Evolutionary conservation across 2,329 filamentous ascomycete genomes (phyloP).

Genomic region (Cladosporium oxysporum): DNA sequence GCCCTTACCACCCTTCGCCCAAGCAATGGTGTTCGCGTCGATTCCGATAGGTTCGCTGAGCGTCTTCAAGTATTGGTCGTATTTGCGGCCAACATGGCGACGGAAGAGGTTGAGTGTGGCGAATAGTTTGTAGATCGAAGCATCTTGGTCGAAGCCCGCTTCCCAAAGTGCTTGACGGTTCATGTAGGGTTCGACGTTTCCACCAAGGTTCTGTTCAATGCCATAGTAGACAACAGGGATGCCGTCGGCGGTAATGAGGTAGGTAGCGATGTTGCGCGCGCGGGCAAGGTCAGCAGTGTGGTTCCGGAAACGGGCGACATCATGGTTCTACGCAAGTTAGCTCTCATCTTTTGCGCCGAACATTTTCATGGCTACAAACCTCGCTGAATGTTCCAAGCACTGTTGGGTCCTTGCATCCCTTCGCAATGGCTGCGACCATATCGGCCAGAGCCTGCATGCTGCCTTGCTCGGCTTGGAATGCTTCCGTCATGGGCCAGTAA

Average conservation of each 20-base stretch:
- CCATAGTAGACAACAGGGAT: slow-evolving; percentile 30
- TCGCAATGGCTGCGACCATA: not conserved
- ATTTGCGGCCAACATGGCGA: slow-evolving; percentile 44
- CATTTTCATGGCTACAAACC: not conserved
- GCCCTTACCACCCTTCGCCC: slow-evolving; percentile 47
- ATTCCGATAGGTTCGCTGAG: slow-evolving; percentile 43
- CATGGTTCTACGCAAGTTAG: slow-evolving; percentile 24
- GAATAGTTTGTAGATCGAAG: slow-evolving; percentile 20
- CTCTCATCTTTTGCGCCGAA: not conserved
- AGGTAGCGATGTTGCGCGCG: slow-evolving; percentile 24
- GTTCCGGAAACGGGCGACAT: slow-evolving; percentile 24
- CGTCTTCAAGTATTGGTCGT: slow-evolving; percentile 43
- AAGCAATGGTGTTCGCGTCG: slow-evolving; percentile 46
- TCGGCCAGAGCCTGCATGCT: slow-evolving; percentile 13
- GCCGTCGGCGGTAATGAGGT: slow-evolving; percentile 24
- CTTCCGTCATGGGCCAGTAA: slow-evolving; percentile 41
- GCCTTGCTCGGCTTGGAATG: slow-evolving; percentile 37
- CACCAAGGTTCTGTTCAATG: slow-evolving; percentile 26
- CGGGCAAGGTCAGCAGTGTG: slow-evolving; percentile 22
- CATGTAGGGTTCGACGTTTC: slow-evolving; percentile 19
- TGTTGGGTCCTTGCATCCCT: slow-evolving; percentile 20
- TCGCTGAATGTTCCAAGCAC: slow-evolving; percentile 26
- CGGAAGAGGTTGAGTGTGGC: slow-evolving; percentile 21
- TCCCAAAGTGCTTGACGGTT: slow-evolving; percentile 25
- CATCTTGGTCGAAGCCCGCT: slow-evolving; percentile 19